Percentiles rank a stretch among this genome's conserved stretches.
These are phyloP conservation scores for Coniella vitis DNA, from an alignment of 2,329 filamentous ascomycete species.

Conservation along the genomic window DNA sequence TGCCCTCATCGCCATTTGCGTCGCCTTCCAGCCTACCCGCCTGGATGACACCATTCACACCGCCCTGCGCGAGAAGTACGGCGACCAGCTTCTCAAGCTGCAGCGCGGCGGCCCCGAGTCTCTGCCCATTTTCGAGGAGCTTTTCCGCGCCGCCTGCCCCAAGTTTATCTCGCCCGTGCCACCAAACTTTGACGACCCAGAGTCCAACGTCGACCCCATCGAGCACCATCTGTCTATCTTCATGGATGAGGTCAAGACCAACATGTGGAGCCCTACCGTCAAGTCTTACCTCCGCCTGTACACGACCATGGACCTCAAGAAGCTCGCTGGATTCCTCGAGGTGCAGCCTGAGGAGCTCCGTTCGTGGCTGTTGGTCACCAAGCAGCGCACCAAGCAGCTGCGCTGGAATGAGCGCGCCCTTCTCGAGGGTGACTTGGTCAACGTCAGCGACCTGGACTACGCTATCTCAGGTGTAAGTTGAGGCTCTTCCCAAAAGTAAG, in stretches of 20 bases:
- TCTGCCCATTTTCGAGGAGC: constrained; percentile 94
- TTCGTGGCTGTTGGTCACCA: constrained; percentile 91
- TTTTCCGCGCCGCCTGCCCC: constrained; percentile 95
- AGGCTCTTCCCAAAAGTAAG: neutral
- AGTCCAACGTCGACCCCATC: constrained; percentile 90
- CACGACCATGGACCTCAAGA: constrained; percentile 98
- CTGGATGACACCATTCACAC: constrained; percentile 99
- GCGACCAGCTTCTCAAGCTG: constrained; percentile 93
- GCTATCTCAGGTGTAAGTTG: constrained; percentile 81
- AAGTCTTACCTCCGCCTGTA: constrained; percentile 98
- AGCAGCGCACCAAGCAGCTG: constrained; percentile 95
- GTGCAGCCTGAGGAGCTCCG: constrained; percentile 94
- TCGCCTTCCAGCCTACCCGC: constrained; percentile 93
- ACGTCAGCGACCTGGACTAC: constrained; percentile 93
- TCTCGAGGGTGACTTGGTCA: constrained; percentile 86
- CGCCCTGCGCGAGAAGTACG: constrained; percentile 96
- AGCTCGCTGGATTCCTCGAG: constrained; percentile 94
- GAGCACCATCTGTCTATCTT: constrained; percentile 97
- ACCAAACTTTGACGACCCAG: constrained; percentile 95
- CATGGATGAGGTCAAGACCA: constrained; percentile 99
- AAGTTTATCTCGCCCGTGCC: constrained; percentile 98
- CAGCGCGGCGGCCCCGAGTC: constrained; percentile 94
- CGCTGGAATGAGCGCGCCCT: constrained; percentile 88
- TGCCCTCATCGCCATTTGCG: constrained; percentile 95
- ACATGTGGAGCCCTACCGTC: constrained; percentile 95